Conservation (phyloP, 2,329 filamentous ascomycete species). For the Lizonia empirigonia region DNA sequence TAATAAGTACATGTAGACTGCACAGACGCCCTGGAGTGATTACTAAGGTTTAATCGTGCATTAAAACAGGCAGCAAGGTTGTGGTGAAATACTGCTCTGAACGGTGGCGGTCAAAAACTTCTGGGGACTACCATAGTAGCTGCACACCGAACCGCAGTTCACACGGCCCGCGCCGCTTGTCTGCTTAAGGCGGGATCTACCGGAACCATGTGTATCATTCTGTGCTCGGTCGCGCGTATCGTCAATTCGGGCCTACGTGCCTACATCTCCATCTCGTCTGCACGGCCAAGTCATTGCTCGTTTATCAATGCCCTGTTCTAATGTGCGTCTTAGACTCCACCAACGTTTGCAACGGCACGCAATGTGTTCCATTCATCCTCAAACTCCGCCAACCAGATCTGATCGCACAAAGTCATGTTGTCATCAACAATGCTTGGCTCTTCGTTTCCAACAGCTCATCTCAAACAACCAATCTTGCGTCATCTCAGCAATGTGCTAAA, state of each 20-base stretch:
- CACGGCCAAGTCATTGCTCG: constrained; percentile 1
- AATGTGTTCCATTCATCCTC: background rate
- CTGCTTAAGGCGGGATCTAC: constrained; percentile 4
- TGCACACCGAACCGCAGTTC: background rate
- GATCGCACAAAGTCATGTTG: background rate
- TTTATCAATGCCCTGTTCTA: background rate
- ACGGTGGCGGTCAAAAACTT: no score
- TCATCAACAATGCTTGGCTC: background rate
- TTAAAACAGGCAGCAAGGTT: no score
- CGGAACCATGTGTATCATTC: background rate
- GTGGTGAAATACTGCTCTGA: no score
- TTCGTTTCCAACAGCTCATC: background rate
- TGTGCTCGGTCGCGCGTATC: background rate
- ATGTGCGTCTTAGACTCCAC: background rate
- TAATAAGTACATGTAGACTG: no score
- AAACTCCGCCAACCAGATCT: background rate
- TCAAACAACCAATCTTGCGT: background rate
- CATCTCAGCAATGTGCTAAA: background rate
- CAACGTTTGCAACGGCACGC: constrained; percentile 1
- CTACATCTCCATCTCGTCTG: constrained; percentile 3
- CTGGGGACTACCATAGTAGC: no score
- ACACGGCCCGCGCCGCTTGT: constrained; percentile 29
- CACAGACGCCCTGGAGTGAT: no score
- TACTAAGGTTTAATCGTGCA: no score
- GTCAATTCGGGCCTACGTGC: constrained; percentile 8